Percentiles rank a stretch among this genome's conserved stretches.
Conservation (phyloP, 768 basidiomycete genomes). For the Wakefieldia striispora region DNA sequence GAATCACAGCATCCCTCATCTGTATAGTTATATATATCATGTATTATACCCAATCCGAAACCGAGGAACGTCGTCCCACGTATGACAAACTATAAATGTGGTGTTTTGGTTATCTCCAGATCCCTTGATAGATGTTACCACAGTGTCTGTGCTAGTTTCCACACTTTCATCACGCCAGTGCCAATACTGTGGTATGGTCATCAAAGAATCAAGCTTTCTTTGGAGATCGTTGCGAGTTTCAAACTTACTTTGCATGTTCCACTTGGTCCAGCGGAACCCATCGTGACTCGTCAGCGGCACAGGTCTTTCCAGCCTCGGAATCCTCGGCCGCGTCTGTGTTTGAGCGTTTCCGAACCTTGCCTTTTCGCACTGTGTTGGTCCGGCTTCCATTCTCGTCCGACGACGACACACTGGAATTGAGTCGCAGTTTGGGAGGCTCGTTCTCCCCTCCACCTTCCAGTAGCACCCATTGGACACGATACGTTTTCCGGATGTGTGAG, state of each 20-base stretch:
- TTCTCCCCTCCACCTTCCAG: conserved; percentile 50
- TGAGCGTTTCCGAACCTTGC: conserved; percentile 12
- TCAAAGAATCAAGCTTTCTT: not conserved
- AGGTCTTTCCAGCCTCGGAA: conserved; percentile 8
- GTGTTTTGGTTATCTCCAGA: not conserved
- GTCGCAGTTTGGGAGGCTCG: conserved; percentile 39
- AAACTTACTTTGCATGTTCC: conserved; percentile 57
- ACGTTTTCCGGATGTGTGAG: conserved; percentile 89
- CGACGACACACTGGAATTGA: not conserved
- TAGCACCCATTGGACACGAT: conserved; percentile 69
- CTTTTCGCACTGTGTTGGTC: conserved; percentile 6
- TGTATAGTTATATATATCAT: not conserved
- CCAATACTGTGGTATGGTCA: conserved; percentile 50
- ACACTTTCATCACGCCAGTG: conserved; percentile 73
- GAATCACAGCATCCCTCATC: not conserved
- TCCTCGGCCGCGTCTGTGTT: conserved; percentile 9
- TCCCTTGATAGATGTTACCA: conserved; percentile 11
- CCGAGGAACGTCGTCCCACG: not conserved
- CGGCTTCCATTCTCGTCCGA: conserved; percentile 1
- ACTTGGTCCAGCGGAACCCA: conserved; percentile 62
- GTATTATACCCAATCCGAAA: not conserved
- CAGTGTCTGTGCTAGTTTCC: conserved; percentile 49
- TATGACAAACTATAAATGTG: not conserved
- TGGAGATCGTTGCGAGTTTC: not conserved
- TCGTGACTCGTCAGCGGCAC: conserved; percentile 24